phyloP scores from a whole-genome alignment of 768 basidiomycete species.

The Mrakia blollopis region DNA sequence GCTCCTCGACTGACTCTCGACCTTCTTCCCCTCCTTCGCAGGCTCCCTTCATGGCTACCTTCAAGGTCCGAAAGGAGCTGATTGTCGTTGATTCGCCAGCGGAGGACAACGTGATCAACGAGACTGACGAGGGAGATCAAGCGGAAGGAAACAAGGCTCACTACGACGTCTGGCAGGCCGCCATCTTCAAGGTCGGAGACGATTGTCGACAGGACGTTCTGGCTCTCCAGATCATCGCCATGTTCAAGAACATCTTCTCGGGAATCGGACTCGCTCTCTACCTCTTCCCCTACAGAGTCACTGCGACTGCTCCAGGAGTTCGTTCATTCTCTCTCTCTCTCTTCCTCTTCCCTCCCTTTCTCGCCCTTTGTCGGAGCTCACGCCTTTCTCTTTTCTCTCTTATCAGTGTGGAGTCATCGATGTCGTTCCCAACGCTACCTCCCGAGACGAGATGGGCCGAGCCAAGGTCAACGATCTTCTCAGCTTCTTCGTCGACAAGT shows the following conservation, averaged over 20 bases:
- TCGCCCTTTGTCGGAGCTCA: background rate
- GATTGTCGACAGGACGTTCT: constrained; percentile 99
- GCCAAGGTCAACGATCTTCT: constrained; percentile 95
- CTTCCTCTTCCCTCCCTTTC: background rate
- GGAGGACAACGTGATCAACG: constrained; percentile 67
- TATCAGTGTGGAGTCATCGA: constrained; percentile 92
- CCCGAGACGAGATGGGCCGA: constrained; percentile 97
- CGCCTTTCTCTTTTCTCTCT: background rate
- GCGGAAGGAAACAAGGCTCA: constrained; percentile 51
- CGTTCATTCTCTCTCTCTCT: constrained; percentile 41
- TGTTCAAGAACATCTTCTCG: constrained; percentile 98
- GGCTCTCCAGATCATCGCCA: constrained; percentile 92
- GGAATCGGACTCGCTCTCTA: constrained; percentile 83
- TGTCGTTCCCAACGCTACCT: constrained; percentile 95
- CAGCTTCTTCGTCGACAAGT: constrained; percentile 88
- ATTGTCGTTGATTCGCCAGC: constrained; percentile 54
- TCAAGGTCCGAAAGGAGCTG: constrained; percentile 89
- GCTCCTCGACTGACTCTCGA: background rate
- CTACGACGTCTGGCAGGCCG: constrained; percentile 92
- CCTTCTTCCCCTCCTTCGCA: constrained; percentile 41
- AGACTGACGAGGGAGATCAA: constrained; percentile 30
- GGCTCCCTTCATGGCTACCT: constrained; percentile 99
- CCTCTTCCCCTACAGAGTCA: constrained; percentile 92
- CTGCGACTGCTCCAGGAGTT: constrained; percentile 92
- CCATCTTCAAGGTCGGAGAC: constrained; percentile 99